A percentile compares a stretch with the other conserved stretches of the same genome.
Conservation (phyloP, 257 asterid genomes). For the Ballota nigra region DNA sequence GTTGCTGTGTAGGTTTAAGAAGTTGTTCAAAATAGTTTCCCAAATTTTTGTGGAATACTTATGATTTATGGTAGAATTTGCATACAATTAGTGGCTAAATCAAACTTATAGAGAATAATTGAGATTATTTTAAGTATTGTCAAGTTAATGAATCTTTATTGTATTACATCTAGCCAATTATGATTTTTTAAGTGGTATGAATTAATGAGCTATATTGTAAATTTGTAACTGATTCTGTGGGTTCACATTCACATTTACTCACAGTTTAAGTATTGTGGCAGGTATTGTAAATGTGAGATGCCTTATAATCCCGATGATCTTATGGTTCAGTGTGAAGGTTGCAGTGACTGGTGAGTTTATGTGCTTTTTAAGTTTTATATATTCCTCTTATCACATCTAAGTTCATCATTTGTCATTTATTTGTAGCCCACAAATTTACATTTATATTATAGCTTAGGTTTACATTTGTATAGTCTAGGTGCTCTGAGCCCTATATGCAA, state of each 20-base stretch:
- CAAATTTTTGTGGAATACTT: neutral
- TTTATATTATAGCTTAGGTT: neutral
- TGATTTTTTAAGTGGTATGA: neutral
- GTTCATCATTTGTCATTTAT: conserved; percentile 9
- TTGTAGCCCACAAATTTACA: neutral
- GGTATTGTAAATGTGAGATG: conserved; percentile 98
- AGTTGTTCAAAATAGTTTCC: neutral
- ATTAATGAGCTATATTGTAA: too few species aligned
- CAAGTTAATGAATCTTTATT: neutral
- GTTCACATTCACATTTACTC: neutral
- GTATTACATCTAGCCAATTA: neutral
- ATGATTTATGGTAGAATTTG: neutral
- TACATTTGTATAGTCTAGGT: neutral
- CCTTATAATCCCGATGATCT: conserved; percentile 97
- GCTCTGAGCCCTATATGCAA: neutral
- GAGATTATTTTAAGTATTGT: neutral
- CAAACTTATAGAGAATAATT: neutral
- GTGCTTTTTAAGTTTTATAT: neutral
- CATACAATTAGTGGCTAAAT: conserved; percentile 9
- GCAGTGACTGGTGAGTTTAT: conserved; percentile 87
- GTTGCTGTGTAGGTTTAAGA: conserved; percentile 79
- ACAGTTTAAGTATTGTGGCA: conserved; percentile 26
- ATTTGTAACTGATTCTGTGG: neutral
- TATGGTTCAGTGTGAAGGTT: conserved; percentile 92
- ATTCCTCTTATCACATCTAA: conserved; percentile 10